phyloP scores from a whole-genome alignment of 2,329 filamentous ascomycete species.

The Neopestalotiopsis clavispora region DNA sequence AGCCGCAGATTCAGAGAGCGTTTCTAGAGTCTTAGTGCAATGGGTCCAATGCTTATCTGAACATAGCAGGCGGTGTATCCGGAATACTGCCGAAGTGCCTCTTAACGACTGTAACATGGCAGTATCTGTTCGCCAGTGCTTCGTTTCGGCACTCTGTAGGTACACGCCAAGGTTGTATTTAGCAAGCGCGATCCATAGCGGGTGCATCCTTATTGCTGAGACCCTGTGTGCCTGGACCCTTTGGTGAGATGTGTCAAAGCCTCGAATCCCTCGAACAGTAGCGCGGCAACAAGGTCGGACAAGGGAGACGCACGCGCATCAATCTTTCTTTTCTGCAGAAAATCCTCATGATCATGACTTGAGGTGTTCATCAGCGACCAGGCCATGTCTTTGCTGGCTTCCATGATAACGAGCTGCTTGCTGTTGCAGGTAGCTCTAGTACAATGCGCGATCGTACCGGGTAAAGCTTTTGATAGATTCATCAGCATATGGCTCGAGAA shows the following conservation, averaged over 20 bases:
- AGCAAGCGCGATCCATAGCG: neutral
- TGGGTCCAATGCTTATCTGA: neutral
- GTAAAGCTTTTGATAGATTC: slow-evolving; percentile 45
- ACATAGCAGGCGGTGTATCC: slow-evolving; percentile 7
- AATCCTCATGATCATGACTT: slow-evolving; percentile 21
- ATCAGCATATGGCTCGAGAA: slow-evolving; percentile 52
- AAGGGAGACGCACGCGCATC: neutral
- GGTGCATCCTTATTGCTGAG: neutral
- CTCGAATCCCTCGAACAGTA: slow-evolving; percentile 9
- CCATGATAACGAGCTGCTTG: slow-evolving; percentile 21
- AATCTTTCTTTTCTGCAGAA: neutral
- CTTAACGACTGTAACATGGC: neutral
- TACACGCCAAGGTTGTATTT: neutral
- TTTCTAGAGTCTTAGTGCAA: neutral
- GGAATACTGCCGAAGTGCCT: neutral
- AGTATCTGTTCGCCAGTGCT: neutral
- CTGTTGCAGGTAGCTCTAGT: slow-evolving; percentile 18
- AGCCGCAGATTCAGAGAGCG: neutral
- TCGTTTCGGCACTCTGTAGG: neutral
- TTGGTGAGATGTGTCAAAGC: neutral
- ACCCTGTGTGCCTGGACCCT: neutral
- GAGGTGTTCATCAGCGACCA: neutral
- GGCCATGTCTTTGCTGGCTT: slow-evolving; percentile 3
- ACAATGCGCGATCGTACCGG: slow-evolving; percentile 35
- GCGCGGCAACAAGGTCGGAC: slow-evolving; percentile 10